phyloP scores from a whole-genome alignment of 345 rosid species.

The Euphorbia lathyris region DNA sequence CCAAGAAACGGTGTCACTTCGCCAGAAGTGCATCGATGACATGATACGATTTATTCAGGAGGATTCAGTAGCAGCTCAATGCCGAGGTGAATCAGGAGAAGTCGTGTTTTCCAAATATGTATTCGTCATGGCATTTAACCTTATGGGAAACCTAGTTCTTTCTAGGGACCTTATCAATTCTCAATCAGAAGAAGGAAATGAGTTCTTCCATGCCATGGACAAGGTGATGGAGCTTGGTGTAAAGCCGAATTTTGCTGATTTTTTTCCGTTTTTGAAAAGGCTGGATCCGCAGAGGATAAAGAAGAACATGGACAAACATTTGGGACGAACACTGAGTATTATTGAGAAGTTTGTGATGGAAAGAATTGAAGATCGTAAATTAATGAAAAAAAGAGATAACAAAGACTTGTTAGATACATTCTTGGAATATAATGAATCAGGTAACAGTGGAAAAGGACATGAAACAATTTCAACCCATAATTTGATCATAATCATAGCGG shows the following conservation, averaged over 20 bases:
- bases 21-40: too few species aligned
- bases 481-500: background rate
- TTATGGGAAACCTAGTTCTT: too few species aligned
- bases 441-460: background rate
- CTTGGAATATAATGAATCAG: background rate
- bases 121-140: too few species aligned
- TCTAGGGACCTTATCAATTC: conserved; percentile 11
- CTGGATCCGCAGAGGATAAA: conserved; percentile 31
- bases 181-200: conserved; percentile 9
- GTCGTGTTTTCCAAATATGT: too few species aligned
- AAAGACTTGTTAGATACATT: background rate
- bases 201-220: conserved; percentile 14
- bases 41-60: too few species aligned
- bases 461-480: background rate
- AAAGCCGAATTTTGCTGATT: background rate
- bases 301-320: conserved; percentile 13
- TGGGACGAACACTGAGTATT: background rate
- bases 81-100: too few species aligned
- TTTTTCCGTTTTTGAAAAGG: conserved; percentile 3
- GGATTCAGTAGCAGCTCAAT: too few species aligned
- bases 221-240: background rate
- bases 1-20: too few species aligned
- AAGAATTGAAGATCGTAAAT: background rate
- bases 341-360: background rate
- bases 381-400: background rate